Evolutionary conservation across 257 asterid genomes (phyloP), one percentile per base, ranked within the genome.

Genomic region (Solanum virginianum): DNA sequence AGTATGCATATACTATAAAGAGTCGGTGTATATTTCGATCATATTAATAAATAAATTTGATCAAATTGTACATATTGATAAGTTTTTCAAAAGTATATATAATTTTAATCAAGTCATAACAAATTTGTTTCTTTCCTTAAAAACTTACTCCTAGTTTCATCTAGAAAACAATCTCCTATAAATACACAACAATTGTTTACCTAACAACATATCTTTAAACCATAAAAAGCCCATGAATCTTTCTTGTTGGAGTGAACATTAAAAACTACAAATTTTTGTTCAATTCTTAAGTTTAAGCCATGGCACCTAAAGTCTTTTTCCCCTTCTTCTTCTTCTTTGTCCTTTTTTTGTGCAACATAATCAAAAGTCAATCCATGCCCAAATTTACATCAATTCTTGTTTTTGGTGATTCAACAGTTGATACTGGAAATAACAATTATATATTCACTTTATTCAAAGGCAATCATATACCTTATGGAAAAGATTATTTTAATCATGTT

Each of bases 341-440:
- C 15, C 10, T 16, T 77, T 16, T 77, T 4, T 24, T 14, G 26
- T 26, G n/a, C 5, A 26, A 77, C 12, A 51, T 63, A 51, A 51
- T 77, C 63, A 17, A 8, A 62, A 43, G 8, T 20, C 77, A 62
- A 16, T 15, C 15, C 41, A 82, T 83, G 16, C 86, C 18, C 10
- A 83, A 68, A 47, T 82, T 82, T 53, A 82, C 85, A 4, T 22
- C 77, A 24, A 45, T 82, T 82, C 29, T 82, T 60, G 62, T 43
- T 45, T 82, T 82, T 56, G 77, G 77, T n/a, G 85, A 82, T 66
- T 82, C 84, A 62, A 41, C 84, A 62, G 59, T 81, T 55, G 60
- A 81, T 7, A 60, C 84, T 13, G 84, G 29, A 17, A 82, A 82
- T 49, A 82, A 82, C 45, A 62, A 82, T 18, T 82, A 62, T 39